Percentiles rank a stretch among this genome's conserved stretches.
Conservation (phyloP, 306 rosid genomes). For the Astragalus membranaceus region DNA sequence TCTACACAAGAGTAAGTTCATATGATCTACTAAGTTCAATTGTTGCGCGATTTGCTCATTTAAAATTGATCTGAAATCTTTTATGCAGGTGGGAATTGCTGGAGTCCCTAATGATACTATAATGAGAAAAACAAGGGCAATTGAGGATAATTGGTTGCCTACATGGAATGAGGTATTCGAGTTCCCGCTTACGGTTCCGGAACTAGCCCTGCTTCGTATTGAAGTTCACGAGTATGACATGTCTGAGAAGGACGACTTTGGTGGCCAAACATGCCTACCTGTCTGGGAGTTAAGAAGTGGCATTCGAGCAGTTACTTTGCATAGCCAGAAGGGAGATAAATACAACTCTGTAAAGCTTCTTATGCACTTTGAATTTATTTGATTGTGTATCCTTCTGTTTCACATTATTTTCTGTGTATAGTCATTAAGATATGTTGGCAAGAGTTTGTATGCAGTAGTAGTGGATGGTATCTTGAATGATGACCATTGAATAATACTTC, state of each 20-base stretch:
- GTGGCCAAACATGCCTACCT: slow-evolving; percentile 90
- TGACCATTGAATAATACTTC: background rate
- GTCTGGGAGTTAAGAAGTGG: slow-evolving; percentile 65
- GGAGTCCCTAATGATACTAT: slow-evolving; percentile 72
- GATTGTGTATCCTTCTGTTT: slow-evolving; percentile 15
- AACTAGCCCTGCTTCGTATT: slow-evolving; percentile 75
- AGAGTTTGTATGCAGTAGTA: slow-evolving; percentile 17
- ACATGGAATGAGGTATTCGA: slow-evolving; percentile 74
- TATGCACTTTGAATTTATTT: slow-evolving; percentile 68
- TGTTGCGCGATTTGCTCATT: background rate
- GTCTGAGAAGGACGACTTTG: slow-evolving; percentile 97
- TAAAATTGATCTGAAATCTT: background rate
- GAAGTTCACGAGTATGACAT: slow-evolving; percentile 97
- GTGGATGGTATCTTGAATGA: background rate
- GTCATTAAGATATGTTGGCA: background rate
- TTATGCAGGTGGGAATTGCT: slow-evolving; percentile 84
- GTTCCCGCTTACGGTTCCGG: slow-evolving; percentile 73
- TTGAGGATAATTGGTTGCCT: slow-evolving; percentile 90
- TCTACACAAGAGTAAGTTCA: slow-evolving; percentile 80
- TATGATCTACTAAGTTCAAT: background rate
- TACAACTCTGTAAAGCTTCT: slow-evolving; percentile 81
- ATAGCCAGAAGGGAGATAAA: slow-evolving; percentile 53
- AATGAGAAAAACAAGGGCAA: slow-evolving; percentile 69
- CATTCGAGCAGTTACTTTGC: slow-evolving; percentile 66
- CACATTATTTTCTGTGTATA: slow-evolving; percentile 16